Evolutionary conservation across 1,284 basidiomycete genomes (phyloP), one percentile per base, ranked within the genome.

Genomic region (Papiliotrema fonsecae): DNA sequence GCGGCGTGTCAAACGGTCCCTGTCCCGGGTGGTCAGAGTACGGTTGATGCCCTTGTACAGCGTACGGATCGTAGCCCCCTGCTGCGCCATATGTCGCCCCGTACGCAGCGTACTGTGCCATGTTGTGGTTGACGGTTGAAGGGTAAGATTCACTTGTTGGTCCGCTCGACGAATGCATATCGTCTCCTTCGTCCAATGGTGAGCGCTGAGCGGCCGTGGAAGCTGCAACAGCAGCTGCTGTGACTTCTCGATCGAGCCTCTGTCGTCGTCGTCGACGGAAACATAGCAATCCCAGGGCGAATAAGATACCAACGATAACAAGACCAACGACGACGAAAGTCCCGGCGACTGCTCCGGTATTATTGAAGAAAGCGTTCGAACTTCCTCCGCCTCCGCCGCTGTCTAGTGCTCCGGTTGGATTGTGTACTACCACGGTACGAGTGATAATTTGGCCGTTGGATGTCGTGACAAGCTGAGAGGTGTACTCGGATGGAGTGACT

Each of bases 241-340:
- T 73, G 28, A 74, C 72, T 52, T 75, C 74, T 26, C 73, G 59
- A 55, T 73, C 74, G 28, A 72, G 58, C 50, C 64, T 65, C 56
- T 73, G 70, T 39, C 71, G 62, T 52, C 74, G 54, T 32, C 74
- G 51, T 34, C 71, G 51, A 22, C 72, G 58, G 60, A 73, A 67
- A 52, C 70, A 72, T 26, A 75, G 51, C 42, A 74, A 56, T 14
- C 64, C 70, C n/a, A 71, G 57, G 6, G 67, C 74, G 25, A 65
- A 55, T 13, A 70, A 42, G 31, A 74, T 64, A 4, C 69, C 72
- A 3, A 74, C 69, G 16, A 72, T 67, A 7, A 70, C 73, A 16
- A 75, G 64, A 46, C 74, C 74, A n/a, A 75, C 74, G 6, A 74
- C 73, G 27, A 75, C 74, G 47, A 75, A 75, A 3, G 70, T 69